Percentiles rank a stretch among this genome's conserved stretches.
These are phyloP conservation scores for Cucumis melo DNA, from an alignment of 306 rosid species.

Conservation along the genomic window DNA sequence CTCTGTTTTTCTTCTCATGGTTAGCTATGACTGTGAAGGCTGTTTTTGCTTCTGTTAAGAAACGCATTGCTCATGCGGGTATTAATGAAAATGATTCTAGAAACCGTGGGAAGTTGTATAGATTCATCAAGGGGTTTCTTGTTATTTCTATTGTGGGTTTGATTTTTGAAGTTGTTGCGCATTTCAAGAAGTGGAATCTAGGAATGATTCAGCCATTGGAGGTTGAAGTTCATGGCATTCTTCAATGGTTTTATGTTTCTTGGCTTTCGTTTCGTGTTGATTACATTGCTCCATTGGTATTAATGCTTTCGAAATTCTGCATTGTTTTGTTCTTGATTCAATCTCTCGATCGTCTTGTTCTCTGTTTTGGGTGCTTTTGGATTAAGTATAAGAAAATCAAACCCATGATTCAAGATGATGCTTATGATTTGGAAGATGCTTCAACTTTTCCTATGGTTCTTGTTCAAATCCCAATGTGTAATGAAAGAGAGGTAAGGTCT, in stretches of 20 bases:
- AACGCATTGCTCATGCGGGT: conserved; percentile 52
- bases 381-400: conserved; percentile 72
- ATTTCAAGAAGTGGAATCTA: conserved; percentile 73
- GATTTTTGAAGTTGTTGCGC: conserved; percentile 61
- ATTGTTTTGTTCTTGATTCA: conserved; percentile 72
- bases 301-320: conserved; percentile 72
- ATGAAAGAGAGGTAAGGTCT: conserved; percentile 86
- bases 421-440: conserved; percentile 55
- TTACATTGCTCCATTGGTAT: conserved; percentile 59
- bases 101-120: conserved; percentile 49
- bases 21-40: conserved; percentile 31
- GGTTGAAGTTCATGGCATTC: conserved; percentile 59
- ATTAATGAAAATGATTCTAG: conserved; percentile 45
- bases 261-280: conserved; percentile 79
- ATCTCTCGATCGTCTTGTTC: conserved; percentile 78
- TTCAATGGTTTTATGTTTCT: conserved; percentile 57
- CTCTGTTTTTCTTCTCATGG: conserved; percentile 58
- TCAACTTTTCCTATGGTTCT: conserved; percentile 69
- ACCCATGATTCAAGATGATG: conserved; percentile 40
- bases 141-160: conserved; percentile 47
- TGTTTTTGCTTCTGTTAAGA: conserved; percentile 38
- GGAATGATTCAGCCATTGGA: conserved; percentile 66
- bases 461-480: conserved; percentile 99
- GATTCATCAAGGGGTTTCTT: conserved; percentile 54
- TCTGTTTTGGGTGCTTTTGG: conserved; percentile 93